phyloP scores from a whole-genome alignment of 2,329 filamentous ascomycete species.

The Aspergillus sp. region DNA sequence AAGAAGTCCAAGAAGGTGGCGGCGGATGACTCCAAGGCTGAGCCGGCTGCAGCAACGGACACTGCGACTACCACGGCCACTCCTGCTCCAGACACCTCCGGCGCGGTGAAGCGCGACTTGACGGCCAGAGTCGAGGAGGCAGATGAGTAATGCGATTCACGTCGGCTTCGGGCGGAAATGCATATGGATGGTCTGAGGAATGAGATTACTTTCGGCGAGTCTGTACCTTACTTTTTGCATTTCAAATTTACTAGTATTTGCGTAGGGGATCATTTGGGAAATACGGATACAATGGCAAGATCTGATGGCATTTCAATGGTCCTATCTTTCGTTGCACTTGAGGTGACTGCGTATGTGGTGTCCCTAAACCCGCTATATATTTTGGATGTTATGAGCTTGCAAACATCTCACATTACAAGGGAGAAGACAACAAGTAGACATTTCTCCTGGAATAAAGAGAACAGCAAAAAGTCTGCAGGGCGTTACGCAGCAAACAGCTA shows the following conservation, averaged over 20 bases:
- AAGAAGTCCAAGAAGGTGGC: slow-evolving; percentile 35
- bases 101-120: slow-evolving; percentile 38
- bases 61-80: slow-evolving; percentile 35
- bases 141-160: slow-evolving; percentile 28
- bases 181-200: neutral
- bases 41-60: slow-evolving; percentile 10
- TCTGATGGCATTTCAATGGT: too few relatives aligned
- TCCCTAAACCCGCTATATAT: neutral
- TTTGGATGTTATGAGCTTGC: neutral
- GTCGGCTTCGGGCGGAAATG: neutral
- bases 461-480: too few relatives aligned
- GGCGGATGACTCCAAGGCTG: slow-evolving; percentile 3
- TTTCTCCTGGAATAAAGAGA: too few relatives aligned
- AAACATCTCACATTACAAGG: neutral
- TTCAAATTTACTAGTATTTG: neutral
- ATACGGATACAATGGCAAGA: too few relatives aligned
- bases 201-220: neutral
- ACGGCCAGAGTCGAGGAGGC: slow-evolving; percentile 47
- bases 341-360: too few relatives aligned
- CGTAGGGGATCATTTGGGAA: neutral
- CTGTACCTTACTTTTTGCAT: neutral
- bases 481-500: too few relatives aligned
- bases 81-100: slow-evolving; percentile 32
- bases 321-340: too few relatives aligned
- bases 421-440: too few relatives aligned